Evolutionary conservation across 805 yeast species (phyloP), one percentile per base, ranked within the genome.

Genomic region (Schwanniomyces occidentalis): DNA sequence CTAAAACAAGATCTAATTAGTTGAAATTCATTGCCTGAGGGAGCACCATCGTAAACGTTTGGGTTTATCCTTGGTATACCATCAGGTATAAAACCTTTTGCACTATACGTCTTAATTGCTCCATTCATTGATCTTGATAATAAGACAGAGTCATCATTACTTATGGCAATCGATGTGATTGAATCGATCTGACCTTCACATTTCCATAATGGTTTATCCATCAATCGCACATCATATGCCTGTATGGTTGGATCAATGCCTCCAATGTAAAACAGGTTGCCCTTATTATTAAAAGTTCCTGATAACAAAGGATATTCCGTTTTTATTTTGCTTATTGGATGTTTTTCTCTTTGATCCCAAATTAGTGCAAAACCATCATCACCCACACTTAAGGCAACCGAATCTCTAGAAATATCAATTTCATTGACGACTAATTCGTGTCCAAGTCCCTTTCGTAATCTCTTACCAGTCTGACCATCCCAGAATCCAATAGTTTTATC

Each of bases 171-270:
- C 1, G 85, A 74, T 0, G 89, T 78, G 16, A 82, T 74, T 4
- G 76, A 57, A 30, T 77, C 84, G 5, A 58, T 49, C 75, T 36
- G 65, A 22, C 32, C 67, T 46, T 32, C 61, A 56, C 48, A 75
- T 58, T 34, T 57, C 76, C 82, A 80, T 6, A 72, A 27, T 0
- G 75, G 69, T 5, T 46, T 38, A 1, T 60, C 58, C 4, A 63
- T 37, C 3, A 64, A 54, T 35, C 87, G 56, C 6, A 76, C 31
- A 48, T 86, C 95, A 61, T 73, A 81, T 2, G 78, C 81, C 26
- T 61, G 51, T 0, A 86, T 69, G 0, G 67, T 61, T 1, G 87
- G 82, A 43, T 86, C 91, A 3, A 86, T 73, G 0, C 95, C 95
- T 0, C 82, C 64, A 4, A 77, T 66, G 45, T 67, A 85, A 4